These are phyloP conservation scores for Candida ponderosae DNA, from an alignment of 805 yeast genomes.

Conservation along the genomic window DNA sequence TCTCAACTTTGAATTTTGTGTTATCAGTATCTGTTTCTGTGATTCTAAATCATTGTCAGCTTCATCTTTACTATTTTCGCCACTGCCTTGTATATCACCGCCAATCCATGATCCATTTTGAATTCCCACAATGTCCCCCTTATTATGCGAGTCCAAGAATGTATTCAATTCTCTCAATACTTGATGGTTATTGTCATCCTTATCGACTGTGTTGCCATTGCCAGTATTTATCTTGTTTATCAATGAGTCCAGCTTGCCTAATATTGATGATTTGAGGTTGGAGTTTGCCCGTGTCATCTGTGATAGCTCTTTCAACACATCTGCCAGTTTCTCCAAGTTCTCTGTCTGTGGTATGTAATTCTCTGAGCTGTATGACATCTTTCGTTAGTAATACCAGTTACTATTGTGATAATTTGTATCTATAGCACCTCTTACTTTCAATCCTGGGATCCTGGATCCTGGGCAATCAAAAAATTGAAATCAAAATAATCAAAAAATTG, in stretches of 20 bases:
- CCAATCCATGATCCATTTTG: no score
- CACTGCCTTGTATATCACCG: background rate
- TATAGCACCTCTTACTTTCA: no score
- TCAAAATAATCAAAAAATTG: no score
- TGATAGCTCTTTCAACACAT: background rate
- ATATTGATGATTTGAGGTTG: background rate
- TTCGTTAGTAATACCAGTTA: background rate
- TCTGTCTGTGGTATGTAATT: background rate
- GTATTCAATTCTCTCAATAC: no score
- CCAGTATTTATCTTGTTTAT: no score
- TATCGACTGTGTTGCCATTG: background rate
- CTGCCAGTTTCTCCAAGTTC: background rate
- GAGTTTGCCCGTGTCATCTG: background rate
- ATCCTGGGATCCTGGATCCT: no score
- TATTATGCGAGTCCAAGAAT: no score
- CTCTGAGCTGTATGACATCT: background rate
- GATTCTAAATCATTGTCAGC: no score
- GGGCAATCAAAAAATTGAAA: no score
- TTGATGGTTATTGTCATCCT: no score
- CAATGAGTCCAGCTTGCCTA: background rate
- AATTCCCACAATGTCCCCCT: no score
- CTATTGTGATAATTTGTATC: no score
- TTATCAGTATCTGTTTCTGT: background rate
- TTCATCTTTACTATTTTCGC: background rate
- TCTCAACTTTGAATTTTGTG: background rate